Evolutionary conservation across 139 green algal genomes (phyloP).

Genomic region (Dunaliella primolecta): DNA sequence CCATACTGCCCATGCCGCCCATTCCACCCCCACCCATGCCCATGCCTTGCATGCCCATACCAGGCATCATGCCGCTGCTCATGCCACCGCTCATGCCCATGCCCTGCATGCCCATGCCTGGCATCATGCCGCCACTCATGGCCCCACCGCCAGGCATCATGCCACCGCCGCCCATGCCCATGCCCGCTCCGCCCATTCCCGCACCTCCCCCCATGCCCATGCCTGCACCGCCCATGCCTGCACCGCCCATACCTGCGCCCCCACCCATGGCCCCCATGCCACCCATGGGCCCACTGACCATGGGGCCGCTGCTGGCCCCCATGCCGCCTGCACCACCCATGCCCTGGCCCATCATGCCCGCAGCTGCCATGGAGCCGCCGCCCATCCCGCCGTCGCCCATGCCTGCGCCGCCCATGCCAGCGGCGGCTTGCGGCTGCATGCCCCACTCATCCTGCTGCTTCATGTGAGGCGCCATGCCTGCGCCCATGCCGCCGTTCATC

Average conservation of each 20-base stretch:
- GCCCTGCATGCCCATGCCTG: conserved; percentile 5
- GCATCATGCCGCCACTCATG: conserved; percentile 8
- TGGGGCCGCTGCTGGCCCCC: conserved; percentile 19
- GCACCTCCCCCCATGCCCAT: conserved; percentile 5
- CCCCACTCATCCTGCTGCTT: background rate
- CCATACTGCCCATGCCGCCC: conserved; percentile 27
- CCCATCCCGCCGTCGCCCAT: background rate
- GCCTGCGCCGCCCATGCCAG: background rate
- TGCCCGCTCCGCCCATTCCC: conserved; percentile 1
- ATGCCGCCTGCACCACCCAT: background rate
- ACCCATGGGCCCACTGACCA: conserved; percentile 15
- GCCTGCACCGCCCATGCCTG: background rate
- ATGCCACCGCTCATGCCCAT: conserved; percentile 10
- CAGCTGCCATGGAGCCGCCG: background rate
- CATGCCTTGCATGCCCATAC: background rate
- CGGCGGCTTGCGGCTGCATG: background rate
- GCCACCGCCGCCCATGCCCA: conserved; percentile 5
- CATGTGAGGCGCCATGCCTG: background rate
- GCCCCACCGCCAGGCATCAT: conserved; percentile 11
- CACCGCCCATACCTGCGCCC: conserved; percentile 12
- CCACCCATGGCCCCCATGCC: conserved; percentile 17
- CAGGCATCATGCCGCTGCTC: conserved; percentile 12
- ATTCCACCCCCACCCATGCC: conserved; percentile 33
- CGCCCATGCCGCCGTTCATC: background rate
- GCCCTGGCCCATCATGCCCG: background rate